Evolutionary conservation across 2,329 filamentous ascomycete species (phyloP), one percentile per base, ranked within the genome.

Genomic region (Pyrenophora tritici-repentis): DNA sequence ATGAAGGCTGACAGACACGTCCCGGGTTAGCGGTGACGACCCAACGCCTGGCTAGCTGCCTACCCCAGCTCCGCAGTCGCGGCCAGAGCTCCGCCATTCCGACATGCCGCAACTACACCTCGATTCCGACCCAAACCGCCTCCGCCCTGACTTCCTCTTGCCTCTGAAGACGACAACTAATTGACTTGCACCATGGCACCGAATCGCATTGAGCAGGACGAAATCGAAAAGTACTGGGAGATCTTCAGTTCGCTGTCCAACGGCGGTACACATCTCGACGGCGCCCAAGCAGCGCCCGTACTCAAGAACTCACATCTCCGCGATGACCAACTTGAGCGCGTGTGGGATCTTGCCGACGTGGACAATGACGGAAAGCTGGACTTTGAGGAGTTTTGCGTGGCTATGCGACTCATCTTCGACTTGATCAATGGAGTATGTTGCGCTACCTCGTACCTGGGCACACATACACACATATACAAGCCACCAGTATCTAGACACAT

Each of bases 381-480:
- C 77, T 99, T 99, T 79, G 94, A 99, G 78, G 94, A 99, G 81
- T 99, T 99, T 75, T 99, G 94, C 75, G 94, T 99, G 51, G 94
- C 92, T 33, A 99, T 99, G 94, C 86, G 94, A 69, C 80, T 99
- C 68, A 97, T 97, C 67, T 99, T 97, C 75, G 94, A 99, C 73
- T 79, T 97, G 61, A 86, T 99, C 65, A 99, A 99, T 70, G 94
- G 94, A 66, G 90, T 95, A 81, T 44, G 65, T 61, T 18, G 16
- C 14, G 14, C 22, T 7, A 12, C 26, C 26, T 29, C 26, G 12
- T 29, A 26, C 7, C 24, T 26, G 24, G 24, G 10, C 26, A 29
- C 10, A 29, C 10, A 29, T 29, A 12, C 9, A 26, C 26, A 29
- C 10, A 29, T 4, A 29, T 29, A 12, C 9, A 26, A 10, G 24